These are phyloP conservation scores for Salix koriyanagi DNA, from an alignment of 345 rosid species.

Conservation along the genomic window DNA sequence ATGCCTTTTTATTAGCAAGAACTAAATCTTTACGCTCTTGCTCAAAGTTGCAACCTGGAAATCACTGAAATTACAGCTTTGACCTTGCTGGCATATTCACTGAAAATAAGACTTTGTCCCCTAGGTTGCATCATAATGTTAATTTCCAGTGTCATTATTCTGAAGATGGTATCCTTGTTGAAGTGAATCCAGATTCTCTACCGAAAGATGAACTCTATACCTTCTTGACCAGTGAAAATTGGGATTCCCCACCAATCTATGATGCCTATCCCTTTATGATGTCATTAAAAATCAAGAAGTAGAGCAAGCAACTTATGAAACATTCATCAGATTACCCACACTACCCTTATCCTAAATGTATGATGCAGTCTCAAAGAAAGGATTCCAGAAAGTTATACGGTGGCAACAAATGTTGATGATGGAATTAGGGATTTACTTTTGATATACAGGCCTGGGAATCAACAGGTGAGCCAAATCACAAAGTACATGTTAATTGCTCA, in stretches of 20 bases:
- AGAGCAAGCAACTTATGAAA: neutral
- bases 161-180: neutral
- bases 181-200: neutral
- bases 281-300: neutral
- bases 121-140: neutral
- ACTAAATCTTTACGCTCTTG: neutral
- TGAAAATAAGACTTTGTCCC: neutral
- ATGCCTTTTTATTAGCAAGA: neutral
- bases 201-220: neutral
- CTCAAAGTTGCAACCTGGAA: neutral
- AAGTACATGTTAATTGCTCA: neutral
- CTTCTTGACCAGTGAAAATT: neutral
- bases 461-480: neutral
- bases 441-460: neutral
- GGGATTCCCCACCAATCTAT: neutral
- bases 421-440: neutral
- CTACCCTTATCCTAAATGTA: neutral
- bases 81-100: neutral
- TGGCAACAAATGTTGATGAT: neutral
- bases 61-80: neutral
- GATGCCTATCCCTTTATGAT: neutral
- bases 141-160: neutral
- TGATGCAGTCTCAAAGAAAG: neutral
- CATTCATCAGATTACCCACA: neutral
- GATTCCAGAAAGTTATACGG: neutral